Base-by-base conservation (phyloP, 371 early-diverging fungal species). In the Saksenaea oblongispora region DNA sequence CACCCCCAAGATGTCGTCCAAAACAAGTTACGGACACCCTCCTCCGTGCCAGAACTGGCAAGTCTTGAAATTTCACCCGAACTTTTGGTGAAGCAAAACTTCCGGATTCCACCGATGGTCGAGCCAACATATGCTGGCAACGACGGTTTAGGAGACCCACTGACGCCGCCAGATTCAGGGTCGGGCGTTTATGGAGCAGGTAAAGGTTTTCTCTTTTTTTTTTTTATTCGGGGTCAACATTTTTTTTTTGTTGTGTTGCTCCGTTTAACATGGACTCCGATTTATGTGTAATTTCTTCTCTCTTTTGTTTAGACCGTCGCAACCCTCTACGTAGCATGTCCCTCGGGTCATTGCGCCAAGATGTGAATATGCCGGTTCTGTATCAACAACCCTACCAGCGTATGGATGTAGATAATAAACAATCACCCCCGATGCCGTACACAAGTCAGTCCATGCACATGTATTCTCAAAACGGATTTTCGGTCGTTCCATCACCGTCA, bases 1-100 rank as follows among this genome's bases (percentile, higher is more conserved):
- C 78, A 87, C 58, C 88, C 89, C 54, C 87, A 88, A 22, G 92
- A 94, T 61, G 87, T 91, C 7, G 59, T 86, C 22, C 67, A 81
- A n/a, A 73, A 82, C 13, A 78, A 73, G 39, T 67, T 88, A n/a
- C 76, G 86, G 17, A 81, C 86, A 5, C 89, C 89, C 18, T 80
- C 82, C 14, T 71, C 77, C 18, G 73, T 78, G 24, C 82, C 84
- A 60, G 75, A 80, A 60, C 72, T 84, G n/a, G 80, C 84, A 24
- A 73, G 75, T 58, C 70, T 84, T 5, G 84, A 84, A 57, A 84
- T 84, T n/a, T 78, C 84, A 26, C 77, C 82, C 3, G 82, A 82
- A 39, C 57, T 84, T 31, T 66, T 84, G 15, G 72, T 73, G 15
- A 80, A 79, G 59, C 80, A 84, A 58, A 82, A 84, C 61, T 84